Conservation (phyloP, 257 asterid genomes). For the Gynochthodes officinalis region DNA sequence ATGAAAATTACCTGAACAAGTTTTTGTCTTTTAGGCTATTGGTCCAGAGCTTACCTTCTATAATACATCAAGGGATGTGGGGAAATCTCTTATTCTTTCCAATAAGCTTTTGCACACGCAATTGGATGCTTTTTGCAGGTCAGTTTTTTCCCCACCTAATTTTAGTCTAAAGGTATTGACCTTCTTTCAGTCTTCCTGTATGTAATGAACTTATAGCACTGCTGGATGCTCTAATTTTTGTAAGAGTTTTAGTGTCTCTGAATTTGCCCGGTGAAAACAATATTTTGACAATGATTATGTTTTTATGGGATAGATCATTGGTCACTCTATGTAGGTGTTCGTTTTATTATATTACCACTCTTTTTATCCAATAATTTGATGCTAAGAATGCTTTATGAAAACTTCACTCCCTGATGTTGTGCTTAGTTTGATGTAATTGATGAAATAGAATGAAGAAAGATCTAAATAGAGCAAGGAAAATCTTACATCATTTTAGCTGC, state of each 20-base stretch:
- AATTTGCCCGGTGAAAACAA: not conserved
- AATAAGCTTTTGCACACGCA: slow-evolving; percentile 92
- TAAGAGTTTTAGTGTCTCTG: not conserved
- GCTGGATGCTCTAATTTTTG: not conserved
- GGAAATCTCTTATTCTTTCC: slow-evolving; percentile 44
- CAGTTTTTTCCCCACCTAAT: slow-evolving; percentile 15
- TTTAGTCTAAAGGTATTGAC: not conserved
- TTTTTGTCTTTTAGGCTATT: slow-evolving; percentile 61
- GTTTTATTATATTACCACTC: not conserved
- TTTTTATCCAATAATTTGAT: not conserved
- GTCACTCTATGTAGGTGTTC: not conserved
- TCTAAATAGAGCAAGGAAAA: not conserved
- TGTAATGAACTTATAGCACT: not conserved
- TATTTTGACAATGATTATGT: not conserved
- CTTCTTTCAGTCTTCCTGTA: not conserved
- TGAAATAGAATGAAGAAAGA: not conserved
- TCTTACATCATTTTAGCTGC: slow-evolving; percentile 16
- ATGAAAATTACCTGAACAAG: not conserved
- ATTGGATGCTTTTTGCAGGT: slow-evolving; percentile 95
- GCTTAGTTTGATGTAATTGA: not conserved
- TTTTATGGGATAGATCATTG: not conserved
- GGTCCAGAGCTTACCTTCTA: slow-evolving; percentile 98
- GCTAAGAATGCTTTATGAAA: not conserved
- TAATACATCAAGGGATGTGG: slow-evolving; percentile 64
- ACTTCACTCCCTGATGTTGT: not conserved